Base-by-base conservation (phyloP, 2,329 filamentous ascomycete genomes). In the Colletotrichum phormii region DNA sequence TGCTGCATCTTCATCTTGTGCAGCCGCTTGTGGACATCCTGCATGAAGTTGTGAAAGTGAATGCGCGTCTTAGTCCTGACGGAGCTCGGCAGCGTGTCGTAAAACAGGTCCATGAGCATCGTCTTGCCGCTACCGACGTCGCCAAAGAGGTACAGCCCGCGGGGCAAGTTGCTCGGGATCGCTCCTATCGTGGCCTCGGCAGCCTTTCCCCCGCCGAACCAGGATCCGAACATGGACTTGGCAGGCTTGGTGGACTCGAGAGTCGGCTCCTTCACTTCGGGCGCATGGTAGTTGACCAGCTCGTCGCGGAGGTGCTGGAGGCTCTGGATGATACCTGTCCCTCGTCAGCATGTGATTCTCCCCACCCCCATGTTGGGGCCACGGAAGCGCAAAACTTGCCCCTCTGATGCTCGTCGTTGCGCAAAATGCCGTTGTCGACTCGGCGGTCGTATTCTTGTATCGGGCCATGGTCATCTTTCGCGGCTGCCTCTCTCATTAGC, bases 1-100 rank as follows among this genome's bases (percentile, higher is more conserved):
- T 97, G 90, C 77, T 92, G 86, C 89, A 97, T 93, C 86, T 98
- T 98, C 84, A 97, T 92, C 80, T 91, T 91, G 85, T 98, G 97
- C 78, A 98, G 86, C 73, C 96, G 89, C 82, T 93, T 95, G 84
- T 99, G 97, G 61, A 98, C 93, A 82, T 97, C 94, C 82, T 98
- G 97, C 97, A 99, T 99, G 86, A 99, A 99, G 82, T 98, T 98
- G 86, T 98, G 95, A 84, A 99, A 99, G 85, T 99, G 97, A 79
- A 99, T 98, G 60, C 97, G 89, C 59, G 93, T 97, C 85, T 98
- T 98, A 37, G 91, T 90, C 70, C 87, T 89, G 75, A 98, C 95
- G 72, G 93, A 92, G 18, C 86, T 81, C 0, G 97, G 97, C 26
- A 98, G 86, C 0, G 96, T 98, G 75, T 98, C 95, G 85, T 95